Evolutionary conservation across 371 early-diverging fungal genomes (phyloP).

Genomic region (Modicella reniformis): DNA sequence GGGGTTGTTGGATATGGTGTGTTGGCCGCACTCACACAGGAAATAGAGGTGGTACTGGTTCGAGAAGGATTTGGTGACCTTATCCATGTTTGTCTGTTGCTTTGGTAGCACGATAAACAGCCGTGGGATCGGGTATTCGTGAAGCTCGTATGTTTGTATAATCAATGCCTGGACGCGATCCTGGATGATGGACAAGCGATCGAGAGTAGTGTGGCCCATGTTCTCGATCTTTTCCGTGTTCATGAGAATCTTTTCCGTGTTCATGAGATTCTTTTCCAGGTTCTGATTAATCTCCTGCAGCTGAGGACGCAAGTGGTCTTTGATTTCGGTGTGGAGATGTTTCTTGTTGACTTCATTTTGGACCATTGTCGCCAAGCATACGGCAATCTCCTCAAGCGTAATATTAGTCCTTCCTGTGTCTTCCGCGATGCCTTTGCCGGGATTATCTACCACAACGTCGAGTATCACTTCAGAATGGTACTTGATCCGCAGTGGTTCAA

Average conservation of each 20-base stretch:
- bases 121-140: conserved; percentile 27
- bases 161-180: conserved; percentile 17
- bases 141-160: conserved; percentile 19
- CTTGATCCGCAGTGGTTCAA: neutral
- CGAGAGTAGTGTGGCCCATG: conserved; percentile 16
- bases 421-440: neutral
- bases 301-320: neutral
- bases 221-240: neutral
- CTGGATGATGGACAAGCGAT: conserved; percentile 10
- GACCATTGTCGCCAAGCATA: too few relatives aligned
- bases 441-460: neutral
- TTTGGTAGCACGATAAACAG: conserved; percentile 25
- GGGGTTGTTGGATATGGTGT: conserved; percentile 10
- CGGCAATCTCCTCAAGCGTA: too few relatives aligned
- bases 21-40: conserved; percentile 30
- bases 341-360: too few relatives aligned
- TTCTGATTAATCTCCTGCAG: neutral
- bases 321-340: too few relatives aligned
- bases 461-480: neutral
- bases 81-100: neutral
- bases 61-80: neutral
- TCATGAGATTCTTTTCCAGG: neutral
- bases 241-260: neutral
- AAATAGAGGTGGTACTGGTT: conserved; percentile 18
- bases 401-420: neutral